Conservation (phyloP, 2,329 filamentous ascomycete species). For the Trichoderma cornu-damae region DNA sequence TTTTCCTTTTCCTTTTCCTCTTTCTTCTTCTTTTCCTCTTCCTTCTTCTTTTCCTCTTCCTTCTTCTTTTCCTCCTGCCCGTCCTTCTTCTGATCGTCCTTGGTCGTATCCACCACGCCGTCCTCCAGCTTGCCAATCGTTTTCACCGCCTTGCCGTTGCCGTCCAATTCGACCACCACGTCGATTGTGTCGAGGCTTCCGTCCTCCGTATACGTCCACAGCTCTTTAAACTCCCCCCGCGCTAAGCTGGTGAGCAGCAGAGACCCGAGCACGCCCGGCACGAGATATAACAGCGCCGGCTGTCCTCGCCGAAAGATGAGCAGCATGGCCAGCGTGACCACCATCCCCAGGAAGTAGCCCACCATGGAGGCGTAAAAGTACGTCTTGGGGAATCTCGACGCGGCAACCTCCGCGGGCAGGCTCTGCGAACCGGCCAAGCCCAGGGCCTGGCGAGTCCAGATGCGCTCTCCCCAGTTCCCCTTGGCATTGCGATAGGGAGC, state of each 20-base stretch:
- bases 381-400: constrained; percentile 64
- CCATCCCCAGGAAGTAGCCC: constrained; percentile 75
- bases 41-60: constrained; percentile 16
- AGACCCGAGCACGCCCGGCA: constrained; percentile 72
- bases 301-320: constrained; percentile 76
- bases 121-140: constrained; percentile 36
- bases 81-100: constrained; percentile 28
- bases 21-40: constrained; percentile 21
- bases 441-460: constrained; percentile 58
- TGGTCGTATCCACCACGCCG: constrained; percentile 35
- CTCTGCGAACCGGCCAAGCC: constrained; percentile 25
- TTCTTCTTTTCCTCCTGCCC: constrained; percentile 22
- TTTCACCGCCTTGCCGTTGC: constrained; percentile 42
- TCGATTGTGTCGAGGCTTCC: constrained; percentile 52
- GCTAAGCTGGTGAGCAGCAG: constrained; percentile 68
- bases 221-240: constrained; percentile 64
- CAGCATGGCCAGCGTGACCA: constrained; percentile 71
- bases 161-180: constrained; percentile 51
- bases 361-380: constrained; percentile 76
- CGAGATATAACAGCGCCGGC: constrained; percentile 86
- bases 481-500: constrained; percentile 53
- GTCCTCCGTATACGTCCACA: constrained; percentile 82
- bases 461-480: constrained; percentile 74
- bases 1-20: constrained; percentile 18
- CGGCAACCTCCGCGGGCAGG: constrained; percentile 33